Base-by-base conservation (phyloP, 345 rosid genomes). In the Eutrema yunnanense region DNA sequence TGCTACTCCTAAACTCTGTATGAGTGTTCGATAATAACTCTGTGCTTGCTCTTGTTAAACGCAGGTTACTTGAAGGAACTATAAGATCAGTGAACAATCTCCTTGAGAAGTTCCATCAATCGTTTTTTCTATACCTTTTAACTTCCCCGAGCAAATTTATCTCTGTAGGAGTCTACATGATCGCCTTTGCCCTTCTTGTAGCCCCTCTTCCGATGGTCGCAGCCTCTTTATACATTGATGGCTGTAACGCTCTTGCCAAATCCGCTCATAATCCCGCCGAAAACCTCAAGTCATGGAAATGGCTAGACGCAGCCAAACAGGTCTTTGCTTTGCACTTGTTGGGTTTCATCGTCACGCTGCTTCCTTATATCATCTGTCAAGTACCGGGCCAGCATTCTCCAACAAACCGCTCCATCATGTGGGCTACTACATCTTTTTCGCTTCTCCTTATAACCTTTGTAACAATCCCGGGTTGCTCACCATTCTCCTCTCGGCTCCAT, bases 41-140 rank as follows among this genome's bases (percentile, higher is more conserved):
- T 69, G 53, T 62, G 14, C 5, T 42, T 71, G 33, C 47, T 65
- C 50, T 50, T 22, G 26, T 33, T 33, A 14, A 77, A 65, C 65
- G 82, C 92, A 92, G 99, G 83, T 78, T 92, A 84, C 88, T 92
- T 77, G 99, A 95, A 86, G 99, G 96, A 69, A 92, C 88, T 44
- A 49, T 92, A 72, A 80, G 92, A 81, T 95, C 98, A 52, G 92
- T 90, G 50, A 92, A 92, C 74, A 95, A 95, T 79, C 96, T 95
- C 70, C 94, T 92, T 9, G 98, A 92, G 86, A 92, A 95, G 84
- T 92, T 95, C 81, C 99, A 95, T 75, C 98, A 95, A 74, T 95
- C 99, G 52, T 90, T 90, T 81, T 95, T 95, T 72, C 86, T 90
- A 7, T 95, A 95, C 80, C 85, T 88, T 9, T 81, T 90, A 75